phyloP scores from a whole-genome alignment of 2,329 filamentous ascomycete species.

The Monascus ruber region DNA sequence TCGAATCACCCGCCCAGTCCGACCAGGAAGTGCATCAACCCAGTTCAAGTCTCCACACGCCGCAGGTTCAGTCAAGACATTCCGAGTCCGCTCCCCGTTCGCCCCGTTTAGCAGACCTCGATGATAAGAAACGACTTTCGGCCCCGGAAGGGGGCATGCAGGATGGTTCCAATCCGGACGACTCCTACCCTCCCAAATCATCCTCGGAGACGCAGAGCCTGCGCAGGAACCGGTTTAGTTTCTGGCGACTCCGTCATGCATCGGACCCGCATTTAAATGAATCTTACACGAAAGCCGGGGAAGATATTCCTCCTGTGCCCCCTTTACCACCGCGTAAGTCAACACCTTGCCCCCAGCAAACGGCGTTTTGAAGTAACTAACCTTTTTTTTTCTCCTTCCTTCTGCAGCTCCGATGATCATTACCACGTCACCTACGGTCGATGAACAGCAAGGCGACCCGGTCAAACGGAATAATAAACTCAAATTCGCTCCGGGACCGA shows the following conservation, averaged over 20 bases:
- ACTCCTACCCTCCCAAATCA: slow-evolving; percentile 7
- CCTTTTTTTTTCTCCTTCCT: slow-evolving; percentile 2
- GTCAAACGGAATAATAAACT: slow-evolving; percentile 29
- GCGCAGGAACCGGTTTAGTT: slow-evolving; percentile 43
- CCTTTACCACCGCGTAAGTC: slow-evolving; percentile 27
- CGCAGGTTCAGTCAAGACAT: slow-evolving; percentile 17
- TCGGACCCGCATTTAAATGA: slow-evolving; percentile 81
- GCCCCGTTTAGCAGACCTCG: slow-evolving; percentile 7
- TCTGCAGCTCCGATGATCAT: slow-evolving; percentile 58
- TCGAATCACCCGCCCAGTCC: slow-evolving; percentile 16
- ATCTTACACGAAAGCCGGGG: slow-evolving; percentile 53
- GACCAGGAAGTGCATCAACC: slow-evolving; percentile 28
- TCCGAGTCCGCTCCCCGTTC: slow-evolving; percentile 26
- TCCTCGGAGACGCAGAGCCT: slow-evolving; percentile 13
- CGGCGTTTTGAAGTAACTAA: neutral
- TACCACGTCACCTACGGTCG: slow-evolving; percentile 68
- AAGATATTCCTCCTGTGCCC: slow-evolving; percentile 38
- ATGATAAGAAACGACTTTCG: slow-evolving; percentile 7
- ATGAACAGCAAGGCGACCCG: slow-evolving; percentile 43
- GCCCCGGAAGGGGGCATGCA: slow-evolving; percentile 7
- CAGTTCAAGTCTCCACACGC: slow-evolving; percentile 19
- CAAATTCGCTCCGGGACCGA: slow-evolving; percentile 26
- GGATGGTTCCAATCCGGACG: slow-evolving; percentile 7
- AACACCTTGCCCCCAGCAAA: neutral
- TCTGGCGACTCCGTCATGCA: slow-evolving; percentile 80